These are phyloP conservation scores for Camillea tinctor DNA, from an alignment of 2,329 filamentous ascomycete genomes.

Conservation along the genomic window DNA sequence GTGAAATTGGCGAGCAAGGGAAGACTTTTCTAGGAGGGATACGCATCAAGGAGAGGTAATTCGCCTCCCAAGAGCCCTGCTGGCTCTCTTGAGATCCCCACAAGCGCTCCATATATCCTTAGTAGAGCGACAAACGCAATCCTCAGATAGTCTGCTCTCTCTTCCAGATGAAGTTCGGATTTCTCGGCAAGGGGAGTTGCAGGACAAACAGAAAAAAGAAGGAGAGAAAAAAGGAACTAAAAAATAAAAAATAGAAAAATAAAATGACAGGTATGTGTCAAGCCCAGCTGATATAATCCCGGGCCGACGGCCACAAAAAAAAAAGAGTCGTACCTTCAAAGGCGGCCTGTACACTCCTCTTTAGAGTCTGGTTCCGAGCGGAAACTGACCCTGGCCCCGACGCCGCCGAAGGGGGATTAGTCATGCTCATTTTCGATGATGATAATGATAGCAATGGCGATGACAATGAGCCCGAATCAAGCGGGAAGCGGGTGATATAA, in stretches of 20 bases:
- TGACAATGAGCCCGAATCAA: neutral
- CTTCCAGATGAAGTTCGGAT: no score
- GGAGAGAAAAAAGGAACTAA: constrained; percentile 15
- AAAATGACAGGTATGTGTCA: constrained; percentile 10
- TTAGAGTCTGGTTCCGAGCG: constrained; percentile 47
- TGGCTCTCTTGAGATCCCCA: neutral
- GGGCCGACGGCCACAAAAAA: neutral
- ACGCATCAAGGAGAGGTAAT: constrained; percentile 8
- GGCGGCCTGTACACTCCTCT: constrained; percentile 58
- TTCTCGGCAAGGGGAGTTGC: no score
- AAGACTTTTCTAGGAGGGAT: constrained; percentile 13
- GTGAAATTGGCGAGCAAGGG: constrained; percentile 11
- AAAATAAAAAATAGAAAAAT: constrained; percentile 15
- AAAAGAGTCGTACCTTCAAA: constrained; percentile 54
- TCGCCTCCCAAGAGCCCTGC: neutral
- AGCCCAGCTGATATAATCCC: neutral
- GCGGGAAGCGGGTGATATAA: constrained; percentile 21
- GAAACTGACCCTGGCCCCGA: constrained; percentile 49
- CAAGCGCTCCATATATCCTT: neutral
- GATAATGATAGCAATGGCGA: no score
- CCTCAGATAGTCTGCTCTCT: no score
- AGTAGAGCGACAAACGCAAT: no score
- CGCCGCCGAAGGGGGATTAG: constrained; percentile 51
- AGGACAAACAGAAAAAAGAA: neutral
- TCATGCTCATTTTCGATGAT: constrained; percentile 46